phyloP scores from a whole-genome alignment of 129 eudicot genomes.

The Daucus carota region DNA sequence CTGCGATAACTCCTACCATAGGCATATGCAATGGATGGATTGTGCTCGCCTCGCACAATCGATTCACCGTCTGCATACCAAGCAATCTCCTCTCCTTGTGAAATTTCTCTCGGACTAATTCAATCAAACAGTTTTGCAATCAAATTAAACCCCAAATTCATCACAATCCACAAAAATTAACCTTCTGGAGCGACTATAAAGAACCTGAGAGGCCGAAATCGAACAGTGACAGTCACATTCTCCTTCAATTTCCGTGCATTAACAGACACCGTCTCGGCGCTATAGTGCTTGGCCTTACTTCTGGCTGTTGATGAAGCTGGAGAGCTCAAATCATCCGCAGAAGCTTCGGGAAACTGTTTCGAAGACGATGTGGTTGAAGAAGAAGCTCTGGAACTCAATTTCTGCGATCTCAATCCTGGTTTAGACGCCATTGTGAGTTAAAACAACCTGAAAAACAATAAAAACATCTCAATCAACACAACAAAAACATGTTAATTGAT shows the following conservation, averaged over 20 bases:
- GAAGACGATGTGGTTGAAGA: slow-evolving; percentile 66
- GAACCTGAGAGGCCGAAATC: slow-evolving; percentile 96
- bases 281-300: slow-evolving; percentile 45
- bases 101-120: slow-evolving; percentile 82
- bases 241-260: slow-evolving; percentile 68
- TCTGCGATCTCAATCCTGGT: slow-evolving; percentile 36
- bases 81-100: slow-evolving; percentile 96
- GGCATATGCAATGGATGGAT: slow-evolving; percentile 79
- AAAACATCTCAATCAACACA: slow-evolving; percentile 9
- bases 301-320: slow-evolving; percentile 59
- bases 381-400: slow-evolving; percentile 28
- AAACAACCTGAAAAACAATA: background rate
- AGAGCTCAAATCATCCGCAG: slow-evolving; percentile 44
- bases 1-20: slow-evolving; percentile 49
- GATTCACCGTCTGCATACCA: slow-evolving; percentile 99
- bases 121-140: slow-evolving; percentile 9
- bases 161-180: background rate
- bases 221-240: slow-evolving; percentile 95
- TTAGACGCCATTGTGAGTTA: slow-evolving; percentile 43
- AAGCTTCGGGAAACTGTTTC: slow-evolving; percentile 50
- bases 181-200: background rate
- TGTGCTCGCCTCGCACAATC: slow-evolving; percentile 74
- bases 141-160: slow-evolving; percentile 12
- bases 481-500: background rate
- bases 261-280: slow-evolving; percentile 42